A percentile compares a stretch with the other conserved stretches of the same genome.
These are phyloP conservation scores for Pestalotiopsis sp. DNA, from an alignment of 2,329 filamentous ascomycete species.

Conservation along the genomic window DNA sequence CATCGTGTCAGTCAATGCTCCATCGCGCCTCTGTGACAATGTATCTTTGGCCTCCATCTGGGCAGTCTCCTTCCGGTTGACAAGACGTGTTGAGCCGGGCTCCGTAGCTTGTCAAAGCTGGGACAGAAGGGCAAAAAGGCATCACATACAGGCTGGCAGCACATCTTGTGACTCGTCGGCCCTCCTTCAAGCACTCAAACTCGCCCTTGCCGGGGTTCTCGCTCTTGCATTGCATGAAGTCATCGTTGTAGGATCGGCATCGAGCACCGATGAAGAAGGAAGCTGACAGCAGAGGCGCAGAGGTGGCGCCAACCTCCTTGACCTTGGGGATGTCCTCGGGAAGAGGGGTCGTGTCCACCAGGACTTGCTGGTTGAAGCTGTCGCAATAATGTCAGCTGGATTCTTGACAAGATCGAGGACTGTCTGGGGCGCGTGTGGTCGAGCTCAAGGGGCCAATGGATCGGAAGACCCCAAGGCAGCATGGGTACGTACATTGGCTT, in stretches of 20 bases:
- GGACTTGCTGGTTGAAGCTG: conserved; percentile 92
- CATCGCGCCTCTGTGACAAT: conserved; percentile 16
- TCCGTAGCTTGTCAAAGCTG: background rate
- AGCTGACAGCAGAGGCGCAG: conserved; percentile 87
- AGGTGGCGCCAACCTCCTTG: conserved; percentile 89
- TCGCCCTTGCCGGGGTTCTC: conserved; percentile 90
- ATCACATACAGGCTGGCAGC: conserved; percentile 87
- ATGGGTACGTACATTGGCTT: conserved; percentile 55
- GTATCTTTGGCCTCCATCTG: background rate
- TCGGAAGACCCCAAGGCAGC: background rate
- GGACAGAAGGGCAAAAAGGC: background rate
- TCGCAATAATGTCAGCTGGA: conserved; percentile 11
- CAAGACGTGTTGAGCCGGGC: too few relatives aligned
- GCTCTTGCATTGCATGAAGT: conserved; percentile 99
- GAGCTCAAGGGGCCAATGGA: background rate
- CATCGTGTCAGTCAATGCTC: background rate
- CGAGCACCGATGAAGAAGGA: conserved; percentile 96
- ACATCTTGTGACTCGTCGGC: conserved; percentile 93
- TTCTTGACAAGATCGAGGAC: conserved; percentile 19
- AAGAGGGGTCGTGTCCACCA: conserved; percentile 95
- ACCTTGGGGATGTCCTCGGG: conserved; percentile 91
- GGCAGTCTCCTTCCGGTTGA: background rate
- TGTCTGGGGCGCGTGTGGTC: background rate
- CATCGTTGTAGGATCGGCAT: conserved; percentile 95
- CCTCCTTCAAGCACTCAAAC: conserved; percentile 94